phyloP scores from a whole-genome alignment of 1,284 basidiomycete species.

The Bondarzewia mesenterica region DNA sequence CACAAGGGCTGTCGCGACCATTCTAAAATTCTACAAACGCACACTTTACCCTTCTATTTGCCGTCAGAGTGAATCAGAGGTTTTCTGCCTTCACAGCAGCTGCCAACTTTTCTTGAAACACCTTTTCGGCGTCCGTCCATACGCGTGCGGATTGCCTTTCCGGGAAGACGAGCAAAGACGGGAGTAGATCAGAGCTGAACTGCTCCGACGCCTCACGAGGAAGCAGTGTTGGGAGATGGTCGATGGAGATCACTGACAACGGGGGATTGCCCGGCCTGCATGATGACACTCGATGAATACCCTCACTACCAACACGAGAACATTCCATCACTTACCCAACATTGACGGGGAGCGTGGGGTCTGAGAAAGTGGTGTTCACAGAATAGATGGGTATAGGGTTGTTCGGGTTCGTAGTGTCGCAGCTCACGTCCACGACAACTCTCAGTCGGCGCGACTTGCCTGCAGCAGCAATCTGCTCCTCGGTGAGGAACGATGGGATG shows the following conservation, averaged over 20 bases:
- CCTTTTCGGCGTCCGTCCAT: conserved; percentile 85
- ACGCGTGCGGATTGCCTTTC: conserved; percentile 62
- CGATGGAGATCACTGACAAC: conserved; percentile 90
- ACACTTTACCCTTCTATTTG: neutral
- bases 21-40: too few species aligned
- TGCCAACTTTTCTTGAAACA: conserved; percentile 76
- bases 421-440: conserved; percentile 96
- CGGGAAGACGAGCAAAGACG: conserved; percentile 78
- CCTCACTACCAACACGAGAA: conserved; percentile 1
- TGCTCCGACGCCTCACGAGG: conserved; percentile 97
- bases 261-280: conserved; percentile 49
- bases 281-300: neutral
- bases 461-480: conserved; percentile 66
- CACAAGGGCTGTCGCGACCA: too few species aligned
- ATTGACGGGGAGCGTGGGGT: conserved; percentile 85
- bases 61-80: conserved; percentile 7
- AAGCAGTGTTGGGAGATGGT: conserved; percentile 93
- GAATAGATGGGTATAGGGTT: conserved; percentile 97
- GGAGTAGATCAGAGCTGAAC: conserved; percentile 87
- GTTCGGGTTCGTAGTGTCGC: conserved; percentile 98
- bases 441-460: conserved; percentile 67
- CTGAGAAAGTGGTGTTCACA: conserved; percentile 93
- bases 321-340: conserved; percentile 51
- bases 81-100: conserved; percentile 45
- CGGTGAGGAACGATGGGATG: conserved; percentile 86